Base-by-base conservation (phyloP, 345 rosid species). In the Eucalyptus virginea region DNA sequence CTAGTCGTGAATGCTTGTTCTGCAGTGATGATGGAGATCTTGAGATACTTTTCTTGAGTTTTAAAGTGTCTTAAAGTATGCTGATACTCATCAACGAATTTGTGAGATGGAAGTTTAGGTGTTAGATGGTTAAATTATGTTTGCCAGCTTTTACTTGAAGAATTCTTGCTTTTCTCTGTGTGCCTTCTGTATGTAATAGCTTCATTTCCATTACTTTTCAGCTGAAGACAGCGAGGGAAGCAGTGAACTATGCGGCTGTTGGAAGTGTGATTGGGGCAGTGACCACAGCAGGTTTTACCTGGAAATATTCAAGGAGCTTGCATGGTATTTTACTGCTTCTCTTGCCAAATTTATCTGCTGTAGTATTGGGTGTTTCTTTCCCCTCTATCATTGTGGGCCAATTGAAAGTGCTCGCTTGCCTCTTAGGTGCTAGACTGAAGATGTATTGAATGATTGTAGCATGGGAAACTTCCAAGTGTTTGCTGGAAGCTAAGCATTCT, bases 201-300 rank as follows among this genome's bases (percentile, higher is more conserved):
- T 77, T 40, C 85, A 40, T 77, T 37, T 77, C 85, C 85, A 11
- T 77, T 26, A 77, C 85, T 88, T 91, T 88, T 7, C 98, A 98
- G 99, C 93, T 98, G 93, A 96, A 96, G 92, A 94, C 96, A 86
- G 95, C 97, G 77, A 94, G 99, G 94, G 95, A 98, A 90, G 98
- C 98, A 32, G 94, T 88, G 50, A 90, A 89, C 2, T 93, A 91
- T 89, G 97, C 94, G 72, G 87, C 93, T 44, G 34, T 93, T 30
- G 99, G 99, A 90, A 90, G 94, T 91, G 91, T 91, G 49, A 91
- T 97, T 88, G 99, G 98, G 87, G 99, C 98, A 40, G 90, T 94
- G 49, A 94, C 99, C 23, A 95, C 98, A 88, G 99, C 97, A 18
- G 98, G 94, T 91, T 50, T 96, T 94, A 91, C 99, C 81, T 97